These are phyloP conservation scores for Pleomassaria siparia DNA, from an alignment of 2,329 filamentous ascomycete genomes.

Conservation along the genomic window DNA sequence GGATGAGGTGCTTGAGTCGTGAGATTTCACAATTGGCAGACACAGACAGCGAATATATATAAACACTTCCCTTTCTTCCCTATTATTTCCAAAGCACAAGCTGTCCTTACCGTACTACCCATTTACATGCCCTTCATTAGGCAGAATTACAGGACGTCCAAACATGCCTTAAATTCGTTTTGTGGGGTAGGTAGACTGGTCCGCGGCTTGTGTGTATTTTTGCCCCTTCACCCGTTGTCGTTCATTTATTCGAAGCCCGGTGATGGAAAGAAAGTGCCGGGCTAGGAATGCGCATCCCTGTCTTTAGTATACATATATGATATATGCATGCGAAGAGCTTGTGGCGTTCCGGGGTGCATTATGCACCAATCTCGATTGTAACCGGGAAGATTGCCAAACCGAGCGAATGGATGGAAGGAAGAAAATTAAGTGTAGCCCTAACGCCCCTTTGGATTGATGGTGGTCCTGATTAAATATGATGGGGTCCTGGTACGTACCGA, in stretches of 20 bases:
- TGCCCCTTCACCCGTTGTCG: conserved; percentile 37
- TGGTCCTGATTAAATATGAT: conserved; percentile 2
- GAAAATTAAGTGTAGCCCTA: conserved; percentile 4
- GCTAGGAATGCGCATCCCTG: conserved; percentile 16
- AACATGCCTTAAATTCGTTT: conserved; percentile 18
- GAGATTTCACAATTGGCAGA: conserved; percentile 15
- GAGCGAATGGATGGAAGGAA: conserved; percentile 19
- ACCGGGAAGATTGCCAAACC: conserved; percentile 17
- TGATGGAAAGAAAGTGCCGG: conserved; percentile 27
- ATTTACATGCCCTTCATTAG: too few relatives aligned
- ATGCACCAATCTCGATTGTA: conserved; percentile 14
- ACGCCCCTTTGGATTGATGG: background rate
- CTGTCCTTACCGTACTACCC: background rate
- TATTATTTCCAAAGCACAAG: background rate
- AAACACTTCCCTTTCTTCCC: conserved; percentile 2
- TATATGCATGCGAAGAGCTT: conserved; percentile 21
- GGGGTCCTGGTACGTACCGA: conserved; percentile 15
- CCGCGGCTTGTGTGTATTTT: conserved; percentile 15
- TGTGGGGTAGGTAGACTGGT: conserved; percentile 26
- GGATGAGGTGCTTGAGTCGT: conserved; percentile 4
- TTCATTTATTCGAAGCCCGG: conserved; percentile 32
- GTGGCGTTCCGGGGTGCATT: conserved; percentile 37
- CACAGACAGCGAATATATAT: conserved; percentile 19
- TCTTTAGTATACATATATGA: too few relatives aligned
- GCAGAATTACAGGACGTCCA: conserved; percentile 29